phyloP scores from a whole-genome alignment of 208 protist genomes.

The Trypanosoma scelopori region DNA sequence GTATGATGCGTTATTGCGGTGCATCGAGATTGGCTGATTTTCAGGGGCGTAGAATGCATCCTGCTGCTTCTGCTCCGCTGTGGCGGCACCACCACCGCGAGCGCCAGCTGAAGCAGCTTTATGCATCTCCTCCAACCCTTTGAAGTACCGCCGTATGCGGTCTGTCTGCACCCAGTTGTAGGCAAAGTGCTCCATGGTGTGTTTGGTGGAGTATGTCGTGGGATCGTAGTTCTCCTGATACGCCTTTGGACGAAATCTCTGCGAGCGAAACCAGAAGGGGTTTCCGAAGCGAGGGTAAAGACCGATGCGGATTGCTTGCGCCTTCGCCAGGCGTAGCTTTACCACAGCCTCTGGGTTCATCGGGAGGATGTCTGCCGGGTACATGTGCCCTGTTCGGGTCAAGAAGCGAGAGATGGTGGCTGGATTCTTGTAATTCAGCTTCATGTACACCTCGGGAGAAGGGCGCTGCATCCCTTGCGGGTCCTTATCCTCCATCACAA shows the following conservation, averaged over 20 bases:
- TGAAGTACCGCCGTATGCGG: conserved; percentile 87
- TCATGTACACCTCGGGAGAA: conserved; percentile 89
- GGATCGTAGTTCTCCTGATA: conserved; percentile 90
- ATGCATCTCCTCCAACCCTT: conserved; percentile 57
- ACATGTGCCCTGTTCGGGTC: conserved; percentile 87
- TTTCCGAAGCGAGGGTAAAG: conserved; percentile 90
- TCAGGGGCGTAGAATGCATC: conserved; percentile 69
- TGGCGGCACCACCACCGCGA: conserved; percentile 50
- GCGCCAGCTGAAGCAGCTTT: conserved; percentile 34
- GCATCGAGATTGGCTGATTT: conserved; percentile 51
- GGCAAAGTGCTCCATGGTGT: conserved; percentile 89
- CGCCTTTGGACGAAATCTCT: conserved; percentile 79
- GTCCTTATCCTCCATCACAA: conserved; percentile 85
- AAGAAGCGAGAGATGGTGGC: conserved; percentile 87
- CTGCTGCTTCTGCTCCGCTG: conserved; percentile 76
- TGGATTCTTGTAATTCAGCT: conserved; percentile 93
- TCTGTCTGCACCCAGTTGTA: conserved; percentile 91
- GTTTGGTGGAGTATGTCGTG: conserved; percentile 86
- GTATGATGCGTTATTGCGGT: conserved; percentile 63
- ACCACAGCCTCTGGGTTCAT: conserved; percentile 83
- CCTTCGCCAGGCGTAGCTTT: conserved; percentile 81
- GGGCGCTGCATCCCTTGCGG: conserved; percentile 78
- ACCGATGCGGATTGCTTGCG: conserved; percentile 83
- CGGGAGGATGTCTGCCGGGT: conserved; percentile 84
- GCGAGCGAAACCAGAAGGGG: conserved; percentile 88